Conservation (phyloP, 495 filamentous ascomycete genomes). For the Aspergillus panamensis region DNA sequence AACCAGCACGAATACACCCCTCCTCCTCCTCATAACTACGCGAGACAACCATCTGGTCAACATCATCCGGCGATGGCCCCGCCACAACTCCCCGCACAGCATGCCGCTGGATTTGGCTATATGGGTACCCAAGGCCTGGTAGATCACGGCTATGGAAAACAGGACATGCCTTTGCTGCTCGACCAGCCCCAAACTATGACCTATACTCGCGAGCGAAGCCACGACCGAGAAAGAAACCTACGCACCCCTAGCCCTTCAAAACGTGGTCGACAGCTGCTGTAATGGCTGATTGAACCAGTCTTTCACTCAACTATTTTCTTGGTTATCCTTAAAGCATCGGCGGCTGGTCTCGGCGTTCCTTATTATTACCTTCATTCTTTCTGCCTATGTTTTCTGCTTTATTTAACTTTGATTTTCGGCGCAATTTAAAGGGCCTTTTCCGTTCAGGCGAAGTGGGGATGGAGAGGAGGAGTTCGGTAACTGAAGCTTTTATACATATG, state of each 20-base stretch:
- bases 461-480: not conserved
- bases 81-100: conserved; percentile 26
- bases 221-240: conserved; percentile 34
- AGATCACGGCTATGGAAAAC: conserved; percentile 22
- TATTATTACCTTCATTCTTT: not conserved
- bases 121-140: conserved; percentile 23
- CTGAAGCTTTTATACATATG: not conserved
- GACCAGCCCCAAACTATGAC: conserved; percentile 32
- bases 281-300: not conserved
- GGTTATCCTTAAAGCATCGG: conserved; percentile 11
- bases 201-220: conserved; percentile 36
- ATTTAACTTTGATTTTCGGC: not conserved
- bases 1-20: conserved; percentile 34
- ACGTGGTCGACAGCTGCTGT: conserved; percentile 28
- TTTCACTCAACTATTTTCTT: not conserved
- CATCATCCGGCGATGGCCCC: conserved; percentile 26
- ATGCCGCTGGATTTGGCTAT: conserved; percentile 28
- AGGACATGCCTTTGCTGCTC: conserved; percentile 35
- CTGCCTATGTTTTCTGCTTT: conserved; percentile 2
- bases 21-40: conserved; percentile 21
- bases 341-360: conserved; percentile 14
- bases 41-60: conserved; percentile 25
- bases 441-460: not conserved
- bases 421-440: not conserved
- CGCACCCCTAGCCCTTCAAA: conserved; percentile 43